Conservation (phyloP, 805 yeast species). For the Kockiozyma suomiensis region DNA sequence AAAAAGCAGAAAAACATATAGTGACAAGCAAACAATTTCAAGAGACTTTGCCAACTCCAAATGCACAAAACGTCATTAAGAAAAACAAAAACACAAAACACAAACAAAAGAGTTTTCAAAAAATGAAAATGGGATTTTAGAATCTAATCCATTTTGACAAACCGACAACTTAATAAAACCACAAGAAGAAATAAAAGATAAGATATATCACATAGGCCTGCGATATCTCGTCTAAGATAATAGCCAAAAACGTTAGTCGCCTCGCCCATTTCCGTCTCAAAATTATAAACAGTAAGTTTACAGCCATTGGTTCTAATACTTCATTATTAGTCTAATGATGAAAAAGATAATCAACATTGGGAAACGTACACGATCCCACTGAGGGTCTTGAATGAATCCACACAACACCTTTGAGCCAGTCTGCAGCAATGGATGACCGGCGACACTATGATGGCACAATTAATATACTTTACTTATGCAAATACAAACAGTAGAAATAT, state of each 20-base stretch:
- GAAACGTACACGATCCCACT: constrained; percentile 59
- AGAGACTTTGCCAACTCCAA: constrained; percentile 16
- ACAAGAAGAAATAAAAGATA: too few relatives aligned
- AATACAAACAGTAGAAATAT: not conserved
- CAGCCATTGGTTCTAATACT: constrained; percentile 19
- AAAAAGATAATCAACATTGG: not conserved
- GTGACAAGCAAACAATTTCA: not conserved
- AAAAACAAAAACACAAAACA: not conserved
- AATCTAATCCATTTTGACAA: too few relatives aligned
- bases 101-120: not conserved
- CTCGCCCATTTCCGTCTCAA: too few relatives aligned
- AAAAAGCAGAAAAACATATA: not conserved
- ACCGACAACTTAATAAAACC: too few relatives aligned
- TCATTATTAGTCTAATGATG: not conserved
- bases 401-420: constrained; percentile 78
- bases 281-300: not conserved
- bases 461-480: constrained; percentile 10
- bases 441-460: constrained; percentile 67
- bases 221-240: too few relatives aligned
- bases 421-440: constrained; percentile 92
- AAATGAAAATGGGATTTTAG: too few relatives aligned
- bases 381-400: constrained; percentile 84
- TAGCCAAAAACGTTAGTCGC: too few relatives aligned
- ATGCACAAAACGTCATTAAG: constrained; percentile 8
- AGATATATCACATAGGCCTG: not conserved